Evolutionary conservation across 2,329 filamentous ascomycete species (phyloP).

Genomic region (Cordyceps cateniannulata): DNA sequence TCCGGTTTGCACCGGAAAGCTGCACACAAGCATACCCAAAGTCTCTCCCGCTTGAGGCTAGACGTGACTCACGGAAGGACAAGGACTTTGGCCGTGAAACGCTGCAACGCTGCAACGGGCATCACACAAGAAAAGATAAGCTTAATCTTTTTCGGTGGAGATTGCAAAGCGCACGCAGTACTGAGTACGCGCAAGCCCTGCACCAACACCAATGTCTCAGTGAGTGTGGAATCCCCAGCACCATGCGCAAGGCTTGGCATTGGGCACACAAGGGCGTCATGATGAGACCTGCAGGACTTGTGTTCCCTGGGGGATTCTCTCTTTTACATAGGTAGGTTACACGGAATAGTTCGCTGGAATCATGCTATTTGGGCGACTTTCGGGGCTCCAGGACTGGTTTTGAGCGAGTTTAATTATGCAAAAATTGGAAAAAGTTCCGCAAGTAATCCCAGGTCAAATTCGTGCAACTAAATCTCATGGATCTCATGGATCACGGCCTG

Average conservation of each 20-base stretch:
- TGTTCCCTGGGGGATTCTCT: too few species aligned
- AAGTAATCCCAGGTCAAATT: too few species aligned
- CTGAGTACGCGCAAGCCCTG: neutral
- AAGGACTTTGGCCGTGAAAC: neutral
- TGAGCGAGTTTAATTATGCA: too few species aligned
- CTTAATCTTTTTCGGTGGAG: neutral
- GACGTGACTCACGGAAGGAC: neutral
- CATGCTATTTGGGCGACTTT: too few species aligned
- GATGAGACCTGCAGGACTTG: too few species aligned
- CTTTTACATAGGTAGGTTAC: too few species aligned
- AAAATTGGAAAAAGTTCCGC: too few species aligned
- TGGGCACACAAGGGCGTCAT: neutral
- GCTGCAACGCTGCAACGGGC: neutral
- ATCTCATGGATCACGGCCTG: too few species aligned
- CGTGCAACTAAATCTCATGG: too few species aligned
- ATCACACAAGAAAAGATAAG: neutral
- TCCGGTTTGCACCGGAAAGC: neutral
- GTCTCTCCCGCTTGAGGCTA: neutral
- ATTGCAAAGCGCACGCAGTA: neutral
- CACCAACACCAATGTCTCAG: constrained; percentile 8
- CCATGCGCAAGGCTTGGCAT: neutral
- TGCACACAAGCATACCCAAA: neutral
- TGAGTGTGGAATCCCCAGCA: neutral
- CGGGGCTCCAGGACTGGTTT: too few species aligned
- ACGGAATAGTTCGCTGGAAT: too few species aligned